Evolutionary conservation across 139 green algal genomes (phyloP), one percentile per base, ranked within the genome.

Genomic region (Coccomyxa sp.): DNA sequence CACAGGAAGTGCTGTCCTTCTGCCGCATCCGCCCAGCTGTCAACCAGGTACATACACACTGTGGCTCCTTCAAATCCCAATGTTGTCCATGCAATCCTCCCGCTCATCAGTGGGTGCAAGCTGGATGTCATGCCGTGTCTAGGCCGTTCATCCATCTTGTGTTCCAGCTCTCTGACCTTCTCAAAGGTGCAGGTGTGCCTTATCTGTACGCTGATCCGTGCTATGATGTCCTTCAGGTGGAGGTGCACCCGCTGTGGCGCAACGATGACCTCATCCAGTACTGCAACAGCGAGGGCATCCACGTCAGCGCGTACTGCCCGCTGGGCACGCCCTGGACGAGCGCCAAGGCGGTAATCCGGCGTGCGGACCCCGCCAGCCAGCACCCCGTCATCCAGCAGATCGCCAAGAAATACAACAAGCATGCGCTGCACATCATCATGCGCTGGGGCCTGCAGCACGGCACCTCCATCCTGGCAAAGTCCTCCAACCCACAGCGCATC

Each of bases 261-360:
- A 96, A 98, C 44, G 86, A 95, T 69, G 78, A 82, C 0, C 82
- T 98, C n/a, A 54, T 97, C 18, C n/a, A 74, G 8, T 94, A 72
- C 39, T 94, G 88, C 80, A 70, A 76, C 10, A 39, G 29, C 4
- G 78, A 90, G 39, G 78, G 81, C 44, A 92, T 99, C 64, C 95
- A 98, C 77, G 84, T 98, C 18, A 97, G 93, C 0, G 93, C 93
- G 3, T 98, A 95, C 88, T 94, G 87, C 3, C 94, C 95, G 0
- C 87, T 98, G 39, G 95, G 95, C 12, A 92, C 89, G 0, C 91
- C 91, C 4, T 64, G 50, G 50, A 64, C 50, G 50, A 64, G 50
- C 50, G 50, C 50, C 50, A 64, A 64, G 50, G 50, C 50, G 2
- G 50, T 64, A 18, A 64, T 64, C 50, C 50, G 50, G 18, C 50